These are phyloP conservation scores for Gremmenia infestans DNA, from an alignment of 2,329 filamentous ascomycete genomes.

Conservation along the genomic window DNA sequence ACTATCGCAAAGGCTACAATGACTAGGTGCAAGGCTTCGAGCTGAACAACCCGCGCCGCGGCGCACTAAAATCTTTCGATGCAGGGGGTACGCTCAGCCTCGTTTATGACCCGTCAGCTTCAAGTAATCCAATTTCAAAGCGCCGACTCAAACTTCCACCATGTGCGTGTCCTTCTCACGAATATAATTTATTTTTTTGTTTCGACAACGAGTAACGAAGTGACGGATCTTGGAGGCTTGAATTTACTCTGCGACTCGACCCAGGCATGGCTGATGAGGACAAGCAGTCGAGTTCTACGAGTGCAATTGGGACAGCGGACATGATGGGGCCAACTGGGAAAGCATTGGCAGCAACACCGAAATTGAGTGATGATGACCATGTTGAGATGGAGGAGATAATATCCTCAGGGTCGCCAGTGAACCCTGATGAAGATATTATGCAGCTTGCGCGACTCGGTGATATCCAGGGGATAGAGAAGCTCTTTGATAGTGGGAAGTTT, in stretches of 20 bases:
- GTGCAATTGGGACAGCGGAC: conserved; percentile 10
- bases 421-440: conserved; percentile 78
- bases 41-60: not conserved
- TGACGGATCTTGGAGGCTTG: not conserved
- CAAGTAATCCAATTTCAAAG: not conserved
- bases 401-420: conserved; percentile 17
- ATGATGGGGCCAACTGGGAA: conserved; percentile 47
- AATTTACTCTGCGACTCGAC: not conserved
- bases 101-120: conserved; percentile 5
- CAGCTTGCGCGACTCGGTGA: conserved; percentile 88
- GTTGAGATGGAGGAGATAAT: conserved; percentile 32
- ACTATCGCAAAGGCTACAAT: not conserved
- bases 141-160: not conserved
- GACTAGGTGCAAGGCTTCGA: conserved; percentile 8
- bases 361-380: conserved; percentile 42
- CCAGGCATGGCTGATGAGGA: conserved; percentile 23
- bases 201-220: not conserved
- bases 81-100: conserved; percentile 8
- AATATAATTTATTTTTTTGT: not conserved
- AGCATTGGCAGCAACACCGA: conserved; percentile 46
- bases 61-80: not conserved
- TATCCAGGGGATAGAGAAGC: conserved; percentile 76
- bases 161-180: too few relatives aligned
- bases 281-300: conserved; percentile 10
- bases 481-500: conserved; percentile 78